A percentile compares a stretch with the other conserved stretches of the same genome.
phyloP scores from a whole-genome alignment of 805 yeast species.

The Cyberlindnera japonica region DNA sequence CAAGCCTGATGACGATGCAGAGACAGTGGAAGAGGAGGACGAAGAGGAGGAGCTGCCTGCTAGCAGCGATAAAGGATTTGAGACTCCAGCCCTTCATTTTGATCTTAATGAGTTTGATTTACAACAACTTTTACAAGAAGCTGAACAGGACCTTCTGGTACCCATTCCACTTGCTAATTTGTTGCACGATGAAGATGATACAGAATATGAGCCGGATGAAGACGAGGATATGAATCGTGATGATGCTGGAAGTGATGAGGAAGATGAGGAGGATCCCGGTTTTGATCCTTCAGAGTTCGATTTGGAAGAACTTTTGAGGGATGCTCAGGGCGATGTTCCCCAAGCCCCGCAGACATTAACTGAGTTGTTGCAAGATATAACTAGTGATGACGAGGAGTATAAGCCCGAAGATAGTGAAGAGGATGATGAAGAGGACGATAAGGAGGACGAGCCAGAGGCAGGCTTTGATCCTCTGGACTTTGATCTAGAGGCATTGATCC shows the following conservation, averaged over 20 bases:
- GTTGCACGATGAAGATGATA: constrained; percentile 9
- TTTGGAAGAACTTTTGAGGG: constrained; percentile 1
- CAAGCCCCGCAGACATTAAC: constrained; percentile 1
- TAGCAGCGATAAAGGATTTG: background rate
- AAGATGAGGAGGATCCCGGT: constrained; percentile 4
- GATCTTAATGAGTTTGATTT: constrained; percentile 5
- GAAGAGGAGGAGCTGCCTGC: constrained; percentile 1
- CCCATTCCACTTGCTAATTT: constrained; percentile 3
- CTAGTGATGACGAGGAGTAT: constrained; percentile 13
- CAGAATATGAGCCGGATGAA: constrained; percentile 14
- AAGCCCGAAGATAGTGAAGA: constrained; percentile 8
- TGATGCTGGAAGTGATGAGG: constrained; percentile 1
- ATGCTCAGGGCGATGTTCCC: background rate
- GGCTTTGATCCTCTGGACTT: constrained; percentile 7
- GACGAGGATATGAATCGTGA: constrained; percentile 5
- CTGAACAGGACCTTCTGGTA: constrained; percentile 5
- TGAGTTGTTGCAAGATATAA: constrained; percentile 10
- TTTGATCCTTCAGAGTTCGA: constrained; percentile 3
- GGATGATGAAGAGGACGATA: constrained; percentile 9
- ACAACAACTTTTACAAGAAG: constrained; percentile 7
- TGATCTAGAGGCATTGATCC: constrained; percentile 8
- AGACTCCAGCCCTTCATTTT: background rate
- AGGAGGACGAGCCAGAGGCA: background rate
- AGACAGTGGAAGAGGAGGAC: constrained; percentile 7
- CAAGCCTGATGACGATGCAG: constrained; percentile 10